phyloP scores from a whole-genome alignment of 2,329 filamentous ascomycete species.

The Pseudogymnoascus sp. region DNA sequence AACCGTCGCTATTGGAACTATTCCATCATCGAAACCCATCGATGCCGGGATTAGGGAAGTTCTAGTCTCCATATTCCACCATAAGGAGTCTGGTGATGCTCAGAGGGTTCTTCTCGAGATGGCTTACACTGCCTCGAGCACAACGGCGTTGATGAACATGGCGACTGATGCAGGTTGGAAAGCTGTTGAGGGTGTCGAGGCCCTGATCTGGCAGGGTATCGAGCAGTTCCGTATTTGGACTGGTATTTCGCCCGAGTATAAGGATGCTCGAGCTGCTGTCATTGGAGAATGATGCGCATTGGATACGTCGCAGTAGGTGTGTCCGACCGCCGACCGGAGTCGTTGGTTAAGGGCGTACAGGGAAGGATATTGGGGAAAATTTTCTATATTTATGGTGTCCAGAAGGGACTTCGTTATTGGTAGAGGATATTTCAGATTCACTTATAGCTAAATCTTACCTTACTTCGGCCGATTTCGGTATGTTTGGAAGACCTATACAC shows the following conservation, averaged over 20 bases:
- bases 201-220: constrained; percentile 73
- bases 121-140: constrained; percentile 77
- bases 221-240: constrained; percentile 75
- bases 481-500: neutral
- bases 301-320: neutral
- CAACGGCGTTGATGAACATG: constrained; percentile 78
- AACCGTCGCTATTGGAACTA: constrained; percentile 75
- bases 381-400: neutral
- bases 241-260: constrained; percentile 66
- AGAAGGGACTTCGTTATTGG: neutral
- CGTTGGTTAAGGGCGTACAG: neutral
- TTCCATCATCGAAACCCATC: constrained; percentile 80
- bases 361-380: neutral
- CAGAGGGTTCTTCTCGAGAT: constrained; percentile 74
- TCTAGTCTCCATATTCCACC: constrained; percentile 47
- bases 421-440: neutral
- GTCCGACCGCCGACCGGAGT: neutral
- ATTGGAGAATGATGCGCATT: constrained; percentile 27
- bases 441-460: neutral
- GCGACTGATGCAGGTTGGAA: constrained; percentile 72
- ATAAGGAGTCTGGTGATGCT: constrained; percentile 26
- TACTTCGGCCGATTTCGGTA: neutral
- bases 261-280: constrained; percentile 57
- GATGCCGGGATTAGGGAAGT: constrained; percentile 62
- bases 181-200: constrained; percentile 80